A percentile compares a stretch with the other conserved stretches of the same genome.
These are phyloP conservation scores for cucumber (Cucumis sativus) DNA, from an alignment of 306 rosid species.

Conservation along the genomic window DNA sequence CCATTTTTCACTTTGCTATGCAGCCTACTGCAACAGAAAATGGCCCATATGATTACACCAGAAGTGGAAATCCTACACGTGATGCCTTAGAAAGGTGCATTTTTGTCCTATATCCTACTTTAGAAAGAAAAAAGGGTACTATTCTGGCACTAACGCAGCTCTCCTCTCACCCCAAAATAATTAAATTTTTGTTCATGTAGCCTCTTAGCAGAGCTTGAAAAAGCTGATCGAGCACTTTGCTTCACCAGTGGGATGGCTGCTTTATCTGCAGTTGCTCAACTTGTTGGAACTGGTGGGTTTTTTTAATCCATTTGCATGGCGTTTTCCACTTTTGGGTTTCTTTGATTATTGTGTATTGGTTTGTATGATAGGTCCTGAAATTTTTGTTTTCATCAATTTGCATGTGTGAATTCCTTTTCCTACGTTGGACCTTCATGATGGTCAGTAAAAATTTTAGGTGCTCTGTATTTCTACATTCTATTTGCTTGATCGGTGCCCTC, in stretches of 20 bases:
- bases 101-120: slow-evolving; percentile 4
- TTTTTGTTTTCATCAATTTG: neutral
- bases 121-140: neutral
- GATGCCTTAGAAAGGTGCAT: slow-evolving; percentile 74
- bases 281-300: slow-evolving; percentile 56
- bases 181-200: slow-evolving; percentile 26
- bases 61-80: slow-evolving; percentile 92
- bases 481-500: neutral
- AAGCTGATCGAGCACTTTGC: slow-evolving; percentile 88
- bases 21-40: slow-evolving; percentile 83
- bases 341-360: neutral
- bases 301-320: neutral
- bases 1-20: slow-evolving; percentile 5
- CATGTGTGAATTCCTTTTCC: neutral
- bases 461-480: neutral
- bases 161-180: neutral
- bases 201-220: slow-evolving; percentile 72
- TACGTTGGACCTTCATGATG: neutral
- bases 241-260: slow-evolving; percentile 99
- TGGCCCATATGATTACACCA: slow-evolving; percentile 84
- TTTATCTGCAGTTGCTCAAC: slow-evolving; percentile 67
- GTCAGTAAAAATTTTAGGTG: neutral
- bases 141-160: neutral
- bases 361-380: neutral
- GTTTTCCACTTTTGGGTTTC: neutral